These are phyloP conservation scores for Brassica napus DNA, from an alignment of 345 rosid species.

Conservation along the genomic window DNA sequence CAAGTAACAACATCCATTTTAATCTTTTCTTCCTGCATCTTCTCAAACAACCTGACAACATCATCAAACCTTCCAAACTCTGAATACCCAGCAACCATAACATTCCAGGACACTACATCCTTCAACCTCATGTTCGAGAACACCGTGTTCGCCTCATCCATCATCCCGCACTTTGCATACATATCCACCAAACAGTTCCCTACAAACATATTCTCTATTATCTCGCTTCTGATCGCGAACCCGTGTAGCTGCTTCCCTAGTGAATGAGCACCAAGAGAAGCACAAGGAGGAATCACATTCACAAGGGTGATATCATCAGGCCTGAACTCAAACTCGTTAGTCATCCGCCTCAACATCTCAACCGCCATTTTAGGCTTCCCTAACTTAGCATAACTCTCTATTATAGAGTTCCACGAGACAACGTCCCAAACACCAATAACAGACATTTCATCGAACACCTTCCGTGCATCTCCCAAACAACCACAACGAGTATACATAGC, in stretches of 20 bases:
- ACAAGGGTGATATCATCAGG: constrained; percentile 71
- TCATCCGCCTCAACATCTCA: constrained; percentile 55
- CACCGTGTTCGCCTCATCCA: constrained; percentile 59
- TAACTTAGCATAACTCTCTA: constrained; percentile 53
- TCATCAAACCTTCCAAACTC: constrained; percentile 67
- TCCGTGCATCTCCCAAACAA: constrained; percentile 48
- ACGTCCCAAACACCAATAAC: constrained; percentile 48
- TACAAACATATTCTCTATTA: constrained; percentile 61
- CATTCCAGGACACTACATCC: constrained; percentile 89
- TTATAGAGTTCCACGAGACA: constrained; percentile 78
- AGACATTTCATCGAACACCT: constrained; percentile 74
- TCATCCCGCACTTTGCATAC: constrained; percentile 80
- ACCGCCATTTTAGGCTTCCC: constrained; percentile 50
- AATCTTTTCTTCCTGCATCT: constrained; percentile 62
- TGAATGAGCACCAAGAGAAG: constrained; percentile 43
- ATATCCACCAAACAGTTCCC: constrained; percentile 76
- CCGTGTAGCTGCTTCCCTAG: constrained; percentile 63
- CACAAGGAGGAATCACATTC: constrained; percentile 69
- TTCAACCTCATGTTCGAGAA: constrained; percentile 57
- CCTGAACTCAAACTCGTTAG: constrained; percentile 28
- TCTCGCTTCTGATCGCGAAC: constrained; percentile 53
- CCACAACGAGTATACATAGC: constrained; percentile 70
- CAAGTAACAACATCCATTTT: constrained; percentile 77
- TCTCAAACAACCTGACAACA: constrained; percentile 57
- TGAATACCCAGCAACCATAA: constrained; percentile 83